Conservation (phyloP, 257 asterid genomes). For the Solanum sejunctum region DNA sequence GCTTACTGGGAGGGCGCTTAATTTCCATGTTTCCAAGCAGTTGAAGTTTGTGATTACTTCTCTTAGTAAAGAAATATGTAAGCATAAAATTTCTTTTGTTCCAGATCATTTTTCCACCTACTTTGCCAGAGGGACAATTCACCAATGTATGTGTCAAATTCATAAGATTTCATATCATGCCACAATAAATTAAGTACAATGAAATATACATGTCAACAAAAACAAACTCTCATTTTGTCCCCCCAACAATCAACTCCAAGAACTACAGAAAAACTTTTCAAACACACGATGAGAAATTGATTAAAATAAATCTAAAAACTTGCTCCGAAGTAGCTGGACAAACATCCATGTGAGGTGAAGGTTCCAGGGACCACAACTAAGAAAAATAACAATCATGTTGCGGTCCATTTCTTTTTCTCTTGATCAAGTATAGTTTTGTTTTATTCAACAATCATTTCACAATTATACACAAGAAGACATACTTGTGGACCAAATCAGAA, state of each 20-base stretch:
- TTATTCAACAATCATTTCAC: background rate
- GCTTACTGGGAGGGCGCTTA: background rate
- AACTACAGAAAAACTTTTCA: background rate
- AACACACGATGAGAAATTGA: background rate
- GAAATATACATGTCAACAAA: background rate
- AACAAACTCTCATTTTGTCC: background rate
- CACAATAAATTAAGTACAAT: background rate
- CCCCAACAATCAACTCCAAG: background rate
- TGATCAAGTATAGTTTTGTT: background rate
- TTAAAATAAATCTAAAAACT: background rate
- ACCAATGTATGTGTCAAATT: background rate
- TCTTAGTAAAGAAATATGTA: background rate
- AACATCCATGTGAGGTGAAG: background rate
- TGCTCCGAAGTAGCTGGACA: background rate
- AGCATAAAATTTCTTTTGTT: background rate
- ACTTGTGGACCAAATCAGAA: conserved; percentile 51
- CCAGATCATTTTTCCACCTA: background rate
- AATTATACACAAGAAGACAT: conserved; percentile 4
- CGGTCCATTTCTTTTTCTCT: background rate
- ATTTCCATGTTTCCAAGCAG: background rate
- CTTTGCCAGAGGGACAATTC: background rate
- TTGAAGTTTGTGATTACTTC: background rate
- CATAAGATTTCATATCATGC: background rate
- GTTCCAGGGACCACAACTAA: background rate
- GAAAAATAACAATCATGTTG: background rate